Percentiles rank a stretch among this genome's conserved stretches.
Conservation (phyloP, 371 early-diverging fungal genomes). For the Apophysomyces sp. region DNA sequence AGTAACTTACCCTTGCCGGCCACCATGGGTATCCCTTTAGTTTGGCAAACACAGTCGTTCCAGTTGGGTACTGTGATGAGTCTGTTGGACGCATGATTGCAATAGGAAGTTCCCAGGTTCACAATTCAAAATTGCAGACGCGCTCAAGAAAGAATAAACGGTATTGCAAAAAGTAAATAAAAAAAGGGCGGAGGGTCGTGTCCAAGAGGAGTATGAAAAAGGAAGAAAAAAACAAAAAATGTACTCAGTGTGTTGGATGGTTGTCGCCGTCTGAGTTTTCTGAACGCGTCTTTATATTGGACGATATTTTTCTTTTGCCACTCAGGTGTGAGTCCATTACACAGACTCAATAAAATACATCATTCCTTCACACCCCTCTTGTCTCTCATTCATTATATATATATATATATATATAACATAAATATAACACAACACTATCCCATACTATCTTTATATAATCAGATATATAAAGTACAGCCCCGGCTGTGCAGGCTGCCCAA, state of each 20-base stretch:
- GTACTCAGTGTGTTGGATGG: not conserved
- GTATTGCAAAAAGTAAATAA: conserved; percentile 1
- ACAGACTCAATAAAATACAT: not conserved
- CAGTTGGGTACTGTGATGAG: conserved; percentile 45
- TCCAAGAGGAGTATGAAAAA: conserved; percentile 3
- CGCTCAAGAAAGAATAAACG: not conserved
- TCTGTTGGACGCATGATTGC: conserved; percentile 17
- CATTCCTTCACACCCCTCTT: not conserved
- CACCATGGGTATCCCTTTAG: conserved; percentile 80
- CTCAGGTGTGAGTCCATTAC: conserved; percentile 1
- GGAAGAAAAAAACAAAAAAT: conserved; percentile 3
- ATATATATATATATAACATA: no score
- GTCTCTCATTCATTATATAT: not conserved
- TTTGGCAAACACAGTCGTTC: conserved; percentile 69
- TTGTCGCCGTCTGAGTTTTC: conserved; percentile 1
- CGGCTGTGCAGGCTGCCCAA: no score
- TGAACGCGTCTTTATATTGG: not conserved
- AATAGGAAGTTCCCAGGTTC: conserved; percentile 2
- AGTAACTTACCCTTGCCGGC: conserved; percentile 68
- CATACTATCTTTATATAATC: not conserved
- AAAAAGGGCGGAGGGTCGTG: not conserved
- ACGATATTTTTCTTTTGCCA: not conserved
- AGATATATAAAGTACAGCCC: no score
- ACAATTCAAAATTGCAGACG: conserved; percentile 1
- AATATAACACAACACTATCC: no score